Evolutionary conservation across 495 filamentous ascomycete species (phyloP).

Genomic region (Talaromyces stipitatus): DNA sequence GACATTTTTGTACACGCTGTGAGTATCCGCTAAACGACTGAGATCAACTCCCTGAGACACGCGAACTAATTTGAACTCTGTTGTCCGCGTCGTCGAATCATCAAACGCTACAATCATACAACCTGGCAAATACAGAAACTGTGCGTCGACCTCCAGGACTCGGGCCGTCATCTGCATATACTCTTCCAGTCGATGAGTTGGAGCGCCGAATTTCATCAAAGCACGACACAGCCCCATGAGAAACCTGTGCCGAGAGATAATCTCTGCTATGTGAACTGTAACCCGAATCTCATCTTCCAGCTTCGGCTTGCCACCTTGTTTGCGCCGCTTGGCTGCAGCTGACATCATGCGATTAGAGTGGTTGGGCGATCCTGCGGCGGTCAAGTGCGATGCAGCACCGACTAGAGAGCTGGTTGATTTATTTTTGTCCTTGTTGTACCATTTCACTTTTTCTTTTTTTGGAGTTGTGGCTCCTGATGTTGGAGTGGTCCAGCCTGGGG

Average conservation of each 20-base stretch:
- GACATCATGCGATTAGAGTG: slow-evolving; percentile 19
- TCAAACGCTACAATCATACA: slow-evolving; percentile 95
- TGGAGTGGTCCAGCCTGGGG: slow-evolving; percentile 5
- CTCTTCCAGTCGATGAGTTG: slow-evolving; percentile 66
- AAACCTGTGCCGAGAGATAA: slow-evolving; percentile 70
- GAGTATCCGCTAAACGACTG: slow-evolving; percentile 70
- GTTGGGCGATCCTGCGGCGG: slow-evolving; percentile 14
- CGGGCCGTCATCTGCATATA: slow-evolving; percentile 85
- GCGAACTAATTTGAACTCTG: slow-evolving; percentile 81
- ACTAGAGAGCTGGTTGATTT: slow-evolving; percentile 24
- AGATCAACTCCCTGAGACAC: slow-evolving; percentile 69
- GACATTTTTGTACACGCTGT: slow-evolving; percentile 85
- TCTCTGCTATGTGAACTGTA: slow-evolving; percentile 75
- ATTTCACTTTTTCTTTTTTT: slow-evolving; percentile 28
- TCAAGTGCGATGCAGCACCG: slow-evolving; percentile 21
- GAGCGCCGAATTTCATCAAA: slow-evolving; percentile 73
- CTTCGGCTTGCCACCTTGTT: slow-evolving; percentile 18
- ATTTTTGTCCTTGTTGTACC: slow-evolving; percentile 21
- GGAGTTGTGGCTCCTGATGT: slow-evolving; percentile 13
- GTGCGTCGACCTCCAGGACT: slow-evolving; percentile 77
- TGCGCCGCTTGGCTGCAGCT: slow-evolving; percentile 16
- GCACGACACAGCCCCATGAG: slow-evolving; percentile 80
- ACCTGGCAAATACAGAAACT: slow-evolving; percentile 84
- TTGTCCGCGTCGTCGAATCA: slow-evolving; percentile 75
- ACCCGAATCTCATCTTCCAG: slow-evolving; percentile 57